phyloP scores from a whole-genome alignment of 768 basidiomycete genomes.

The Thelephora aurantiotincta region DNA sequence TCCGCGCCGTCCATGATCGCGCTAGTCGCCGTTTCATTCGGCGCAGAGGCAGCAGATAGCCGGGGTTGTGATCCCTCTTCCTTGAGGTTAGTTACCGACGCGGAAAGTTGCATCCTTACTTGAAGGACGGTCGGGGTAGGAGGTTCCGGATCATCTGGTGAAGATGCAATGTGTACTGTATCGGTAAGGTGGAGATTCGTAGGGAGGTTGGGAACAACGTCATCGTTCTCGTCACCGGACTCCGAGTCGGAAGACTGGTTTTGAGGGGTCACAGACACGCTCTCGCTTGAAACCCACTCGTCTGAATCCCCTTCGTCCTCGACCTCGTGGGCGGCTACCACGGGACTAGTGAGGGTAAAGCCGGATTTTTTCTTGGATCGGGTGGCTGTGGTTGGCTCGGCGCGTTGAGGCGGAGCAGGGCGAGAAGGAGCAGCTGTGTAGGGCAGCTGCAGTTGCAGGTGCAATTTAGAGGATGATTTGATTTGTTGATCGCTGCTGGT shows the following conservation, averaged over 20 bases:
- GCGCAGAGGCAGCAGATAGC: no score
- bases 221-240: conserved; percentile 1
- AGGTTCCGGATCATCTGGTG: no score
- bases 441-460: conserved; percentile 2
- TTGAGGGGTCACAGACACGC: conserved; percentile 56
- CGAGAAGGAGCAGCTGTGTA: conserved; percentile 2
- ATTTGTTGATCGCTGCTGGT: neutral
- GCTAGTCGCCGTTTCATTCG: no score
- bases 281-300: conserved; percentile 70
- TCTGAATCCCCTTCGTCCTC: conserved; percentile 36
- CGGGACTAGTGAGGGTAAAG: conserved; percentile 43
- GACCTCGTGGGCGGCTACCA: conserved; percentile 7
- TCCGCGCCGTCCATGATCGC: no score
- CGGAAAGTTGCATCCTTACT: no score
- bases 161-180: no score
- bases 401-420: no score
- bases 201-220: conserved; percentile 12
- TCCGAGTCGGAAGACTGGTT: conserved; percentile 28
- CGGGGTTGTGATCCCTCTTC: no score
- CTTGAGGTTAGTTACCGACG: no score
- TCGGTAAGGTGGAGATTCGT: conserved; percentile 13
- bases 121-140: no score
- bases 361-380: conserved; percentile 26
- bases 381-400: no score
- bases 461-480: conserved; percentile 2